These are phyloP conservation scores for Tylopilus rubrobrunneus DNA, from an alignment of 768 basidiomycete species.

Conservation along the genomic window DNA sequence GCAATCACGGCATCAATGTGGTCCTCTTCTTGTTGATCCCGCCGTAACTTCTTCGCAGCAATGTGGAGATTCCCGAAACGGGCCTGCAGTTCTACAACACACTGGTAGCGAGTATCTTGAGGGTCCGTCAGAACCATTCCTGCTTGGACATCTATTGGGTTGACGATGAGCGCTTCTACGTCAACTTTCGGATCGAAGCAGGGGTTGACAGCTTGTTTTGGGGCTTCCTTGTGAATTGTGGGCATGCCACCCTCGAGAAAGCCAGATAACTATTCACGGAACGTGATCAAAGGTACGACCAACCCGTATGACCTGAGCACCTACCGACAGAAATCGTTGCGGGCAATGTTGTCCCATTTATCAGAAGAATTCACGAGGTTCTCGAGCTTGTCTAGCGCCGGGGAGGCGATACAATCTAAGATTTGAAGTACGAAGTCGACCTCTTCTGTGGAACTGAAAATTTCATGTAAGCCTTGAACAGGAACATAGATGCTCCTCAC, in stretches of 20 bases:
- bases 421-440: constrained; percentile 78
- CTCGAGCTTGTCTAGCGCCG: constrained; percentile 66
- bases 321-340: constrained; percentile 84
- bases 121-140: constrained; percentile 72
- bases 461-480: constrained; percentile 30
- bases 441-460: constrained; percentile 55
- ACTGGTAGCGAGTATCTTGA: constrained; percentile 69
- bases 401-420: constrained; percentile 62
- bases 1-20: constrained; percentile 82
- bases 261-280: constrained; percentile 53
- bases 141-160: constrained; percentile 62
- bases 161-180: constrained; percentile 64
- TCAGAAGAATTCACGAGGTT: constrained; percentile 47
- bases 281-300: background rate
- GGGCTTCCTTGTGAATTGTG: constrained; percentile 56
- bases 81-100: constrained; percentile 49
- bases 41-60: constrained; percentile 62
- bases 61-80: constrained; percentile 66
- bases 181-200: constrained; percentile 63
- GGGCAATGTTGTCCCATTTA: constrained; percentile 61
- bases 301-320: constrained; percentile 11
- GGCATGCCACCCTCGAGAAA: constrained; percentile 68
- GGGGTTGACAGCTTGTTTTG: constrained; percentile 53
- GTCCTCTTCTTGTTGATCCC: constrained; percentile 65
- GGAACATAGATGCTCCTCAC: constrained; percentile 73